Evolutionary conservation across 129 eudicot species (phyloP).

Genomic region (carrot (Daucus carota)): DNA sequence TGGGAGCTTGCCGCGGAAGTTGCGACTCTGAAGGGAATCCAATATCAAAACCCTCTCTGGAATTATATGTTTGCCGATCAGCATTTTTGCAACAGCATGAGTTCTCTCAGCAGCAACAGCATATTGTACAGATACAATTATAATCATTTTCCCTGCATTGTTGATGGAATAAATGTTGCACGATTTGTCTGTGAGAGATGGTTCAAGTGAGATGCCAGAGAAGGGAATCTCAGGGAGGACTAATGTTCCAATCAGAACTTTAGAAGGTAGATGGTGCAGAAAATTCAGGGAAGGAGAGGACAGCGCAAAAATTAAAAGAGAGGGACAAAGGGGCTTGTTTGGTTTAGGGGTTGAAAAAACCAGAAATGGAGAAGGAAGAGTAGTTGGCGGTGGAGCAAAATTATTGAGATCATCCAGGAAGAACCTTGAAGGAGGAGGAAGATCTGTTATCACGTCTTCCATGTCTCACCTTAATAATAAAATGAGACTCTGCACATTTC

Average conservation of each 20-base stretch:
- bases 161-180: constrained; percentile 69
- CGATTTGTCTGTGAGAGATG: constrained; percentile 71
- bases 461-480: background rate
- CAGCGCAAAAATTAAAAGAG: constrained; percentile 70
- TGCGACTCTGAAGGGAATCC: constrained; percentile 69
- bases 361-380: constrained; percentile 67
- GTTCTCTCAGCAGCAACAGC: constrained; percentile 64
- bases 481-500: background rate
- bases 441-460: constrained; percentile 13
- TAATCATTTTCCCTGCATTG: constrained; percentile 30
- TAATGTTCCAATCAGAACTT: constrained; percentile 63
- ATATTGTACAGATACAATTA: constrained; percentile 64
- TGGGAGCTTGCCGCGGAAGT: constrained; percentile 83
- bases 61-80: constrained; percentile 53
- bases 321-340: constrained; percentile 44
- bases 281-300: constrained; percentile 72
- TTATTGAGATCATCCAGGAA: constrained; percentile 83
- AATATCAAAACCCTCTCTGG: constrained; percentile 70
- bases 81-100: constrained; percentile 50
- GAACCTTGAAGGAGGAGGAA: constrained; percentile 86
- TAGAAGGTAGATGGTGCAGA: constrained; percentile 62
- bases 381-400: constrained; percentile 73
- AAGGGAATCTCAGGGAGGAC: constrained; percentile 73
- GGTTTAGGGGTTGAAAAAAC: constrained; percentile 44
- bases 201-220: constrained; percentile 58